Conservation (phyloP, 176 grass and related monocot species). For the Avena sativa region DNA sequence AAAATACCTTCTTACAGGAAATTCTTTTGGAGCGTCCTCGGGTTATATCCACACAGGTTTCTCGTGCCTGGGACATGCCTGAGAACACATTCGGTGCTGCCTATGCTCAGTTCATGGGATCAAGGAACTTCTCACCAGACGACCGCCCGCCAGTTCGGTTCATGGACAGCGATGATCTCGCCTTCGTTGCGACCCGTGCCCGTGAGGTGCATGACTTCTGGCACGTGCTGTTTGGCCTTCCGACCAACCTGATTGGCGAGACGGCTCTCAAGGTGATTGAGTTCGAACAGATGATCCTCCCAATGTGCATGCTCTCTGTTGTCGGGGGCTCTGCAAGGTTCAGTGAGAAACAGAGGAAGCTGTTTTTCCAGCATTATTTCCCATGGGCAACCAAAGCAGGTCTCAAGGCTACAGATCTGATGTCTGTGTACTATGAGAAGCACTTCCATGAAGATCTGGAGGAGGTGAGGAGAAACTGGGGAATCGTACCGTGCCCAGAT, state of each 20-base stretch:
- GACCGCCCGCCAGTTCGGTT: slow-evolving; percentile 88
- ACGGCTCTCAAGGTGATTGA: slow-evolving; percentile 95
- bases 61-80: slow-evolving; percentile 83
- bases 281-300: slow-evolving; percentile 96
- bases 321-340: slow-evolving; percentile 82
- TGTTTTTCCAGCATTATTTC: slow-evolving; percentile 85
- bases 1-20: slow-evolving; percentile 60
- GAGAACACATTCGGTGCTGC: slow-evolving; percentile 87
- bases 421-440: slow-evolving; percentile 94
- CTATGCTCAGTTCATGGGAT: slow-evolving; percentile 96
- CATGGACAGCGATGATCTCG: slow-evolving; percentile 89
- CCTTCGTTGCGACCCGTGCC: slow-evolving; percentile 72
- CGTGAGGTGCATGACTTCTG: slow-evolving; percentile 97
- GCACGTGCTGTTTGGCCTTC: slow-evolving; percentile 92
- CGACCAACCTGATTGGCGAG: slow-evolving; percentile 87
- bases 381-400: slow-evolving; percentile 80
- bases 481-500: slow-evolving; percentile 66
- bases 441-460: slow-evolving; percentile 87
- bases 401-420: slow-evolving; percentile 69
- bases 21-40: slow-evolving; percentile 76
- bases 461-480: slow-evolving; percentile 77
- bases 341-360: slow-evolving; percentile 67
- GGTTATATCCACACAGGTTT: slow-evolving; percentile 80
- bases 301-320: slow-evolving; percentile 91
- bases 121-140: slow-evolving; percentile 95